Conservation (phyloP, 2,329 filamentous ascomycete genomes). For the Diaporthe destruens region DNA sequence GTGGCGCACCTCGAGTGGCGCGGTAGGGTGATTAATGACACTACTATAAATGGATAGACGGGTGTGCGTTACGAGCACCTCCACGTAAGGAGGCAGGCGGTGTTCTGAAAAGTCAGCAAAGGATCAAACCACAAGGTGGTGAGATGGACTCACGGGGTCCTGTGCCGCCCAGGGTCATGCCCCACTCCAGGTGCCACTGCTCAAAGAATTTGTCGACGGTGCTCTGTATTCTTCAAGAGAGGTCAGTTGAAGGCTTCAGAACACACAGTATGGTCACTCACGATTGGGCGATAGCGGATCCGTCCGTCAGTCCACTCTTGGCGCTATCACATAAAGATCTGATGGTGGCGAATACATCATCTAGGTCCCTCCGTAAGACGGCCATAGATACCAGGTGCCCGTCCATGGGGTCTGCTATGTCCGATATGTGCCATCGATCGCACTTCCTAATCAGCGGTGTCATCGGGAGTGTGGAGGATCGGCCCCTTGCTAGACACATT, state of each 20-base stretch:
- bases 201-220: slow-evolving; percentile 76
- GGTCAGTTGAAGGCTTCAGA: slow-evolving; percentile 43
- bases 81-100: slow-evolving; percentile 77
- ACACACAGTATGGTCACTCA: slow-evolving; percentile 47
- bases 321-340: slow-evolving; percentile 71
- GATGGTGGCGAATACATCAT: slow-evolving; percentile 68
- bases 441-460: slow-evolving; percentile 76
- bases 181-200: slow-evolving; percentile 75
- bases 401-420: slow-evolving; percentile 74
- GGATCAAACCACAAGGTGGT: no score
- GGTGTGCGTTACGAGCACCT: slow-evolving; percentile 80
- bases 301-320: slow-evolving; percentile 61
- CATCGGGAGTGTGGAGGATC: slow-evolving; percentile 76
- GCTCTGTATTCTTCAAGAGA: slow-evolving; percentile 60
- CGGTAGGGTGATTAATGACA: slow-evolving; percentile 80
- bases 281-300: slow-evolving; percentile 66
- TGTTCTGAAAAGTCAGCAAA: slow-evolving; percentile 53
- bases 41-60: slow-evolving; percentile 80
- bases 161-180: slow-evolving; percentile 64
- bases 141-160: slow-evolving; percentile 57
- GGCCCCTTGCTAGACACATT: slow-evolving; percentile 77
- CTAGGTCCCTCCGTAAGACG: slow-evolving; percentile 74
- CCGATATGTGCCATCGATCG: slow-evolving; percentile 76
- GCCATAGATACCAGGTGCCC: slow-evolving; percentile 80
- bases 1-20: slow-evolving; percentile 76